Evolutionary conservation across 352 stramenopile genomes (phyloP).

Genomic region (Pythium monospermum): DNA sequence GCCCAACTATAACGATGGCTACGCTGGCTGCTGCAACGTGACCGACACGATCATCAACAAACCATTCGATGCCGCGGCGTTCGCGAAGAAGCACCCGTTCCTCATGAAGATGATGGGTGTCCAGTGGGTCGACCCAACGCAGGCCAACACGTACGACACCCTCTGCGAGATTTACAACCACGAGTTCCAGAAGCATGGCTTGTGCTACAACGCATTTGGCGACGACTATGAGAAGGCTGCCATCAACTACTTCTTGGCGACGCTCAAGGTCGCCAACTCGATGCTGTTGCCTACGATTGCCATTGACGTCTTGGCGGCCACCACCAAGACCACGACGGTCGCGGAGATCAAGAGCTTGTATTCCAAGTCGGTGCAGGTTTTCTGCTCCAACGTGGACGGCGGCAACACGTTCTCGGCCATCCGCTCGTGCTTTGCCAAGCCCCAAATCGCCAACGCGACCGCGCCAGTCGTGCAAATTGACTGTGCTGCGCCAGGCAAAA

Average conservation of each 20-base stretch:
- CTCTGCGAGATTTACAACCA: slow-evolving; percentile 82
- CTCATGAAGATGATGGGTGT: slow-evolving; percentile 50
- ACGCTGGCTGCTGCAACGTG: slow-evolving; percentile 68
- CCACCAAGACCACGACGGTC: slow-evolving; percentile 9
- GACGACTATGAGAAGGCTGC: slow-evolving; percentile 45
- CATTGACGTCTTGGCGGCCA: slow-evolving; percentile 45
- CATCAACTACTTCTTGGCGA: slow-evolving; percentile 60
- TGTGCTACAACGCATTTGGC: slow-evolving; percentile 61
- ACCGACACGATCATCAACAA: slow-evolving; percentile 51
- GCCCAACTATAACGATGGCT: slow-evolving; percentile 77
- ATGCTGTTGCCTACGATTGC: slow-evolving; percentile 31
- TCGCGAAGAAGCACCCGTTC: slow-evolving; percentile 35
- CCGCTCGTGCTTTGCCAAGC: slow-evolving; percentile 50
- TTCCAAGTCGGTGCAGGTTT: slow-evolving; percentile 50
- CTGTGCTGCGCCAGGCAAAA: slow-evolving; percentile 32
- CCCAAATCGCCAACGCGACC: slow-evolving; percentile 21
- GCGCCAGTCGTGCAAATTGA: slow-evolving; percentile 44
- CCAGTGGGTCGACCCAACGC: slow-evolving; percentile 65
- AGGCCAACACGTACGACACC: slow-evolving; percentile 42
- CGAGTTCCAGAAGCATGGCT: slow-evolving; percentile 81
- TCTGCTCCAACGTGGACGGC: slow-evolving; percentile 55
- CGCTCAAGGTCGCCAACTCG: slow-evolving; percentile 41
- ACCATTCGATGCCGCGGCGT: slow-evolving; percentile 44
- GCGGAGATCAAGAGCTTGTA: slow-evolving; percentile 35
- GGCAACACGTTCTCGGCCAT: slow-evolving; percentile 63